Evolutionary conservation across 768 basidiomycete genomes (phyloP).

Genomic region (Phylloporus sp.): DNA sequence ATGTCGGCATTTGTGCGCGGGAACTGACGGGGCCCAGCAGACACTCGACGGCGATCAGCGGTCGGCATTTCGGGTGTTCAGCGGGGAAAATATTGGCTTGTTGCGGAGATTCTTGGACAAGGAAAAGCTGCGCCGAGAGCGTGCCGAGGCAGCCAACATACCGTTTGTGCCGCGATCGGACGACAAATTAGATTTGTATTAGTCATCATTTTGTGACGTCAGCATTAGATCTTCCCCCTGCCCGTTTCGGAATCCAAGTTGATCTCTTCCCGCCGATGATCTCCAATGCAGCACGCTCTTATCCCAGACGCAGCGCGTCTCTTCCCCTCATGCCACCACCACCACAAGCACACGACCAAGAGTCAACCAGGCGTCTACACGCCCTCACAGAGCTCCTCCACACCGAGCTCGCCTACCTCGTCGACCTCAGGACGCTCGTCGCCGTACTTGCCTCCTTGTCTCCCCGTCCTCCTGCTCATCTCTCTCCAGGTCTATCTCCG

Average conservation of each 20-base stretch:
- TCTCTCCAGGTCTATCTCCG: constrained; percentile 59
- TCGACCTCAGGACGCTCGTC: constrained; percentile 74
- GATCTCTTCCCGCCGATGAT: neutral
- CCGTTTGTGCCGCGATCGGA: constrained; percentile 59
- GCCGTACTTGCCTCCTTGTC: constrained; percentile 45
- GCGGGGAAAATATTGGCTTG: constrained; percentile 56
- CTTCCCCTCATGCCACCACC: constrained; percentile 34
- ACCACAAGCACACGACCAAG: constrained; percentile 19
- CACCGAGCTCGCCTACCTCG: constrained; percentile 81
- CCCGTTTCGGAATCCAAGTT: constrained; percentile 8
- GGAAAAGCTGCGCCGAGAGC: constrained; percentile 53
- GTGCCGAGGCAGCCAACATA: constrained; percentile 57
- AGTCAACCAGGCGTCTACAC: constrained; percentile 55
- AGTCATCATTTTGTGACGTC: constrained; percentile 14
- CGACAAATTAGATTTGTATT: constrained; percentile 63
- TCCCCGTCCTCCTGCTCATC: neutral
- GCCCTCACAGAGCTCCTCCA: constrained; percentile 80
- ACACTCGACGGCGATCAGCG: constrained; percentile 62
- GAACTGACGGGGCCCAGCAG: constrained; percentile 35
- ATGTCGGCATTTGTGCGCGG: neutral
- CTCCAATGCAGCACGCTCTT: neutral
- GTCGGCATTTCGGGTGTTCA: constrained; percentile 77
- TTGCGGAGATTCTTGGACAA: constrained; percentile 71
- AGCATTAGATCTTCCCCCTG: neutral
- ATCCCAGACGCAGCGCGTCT: constrained; percentile 36